A percentile compares a stretch with the other conserved stretches of the same genome.
Evolutionary conservation across 345 rosid genomes (phyloP).

Genomic region (Hypericum androsaemum): DNA sequence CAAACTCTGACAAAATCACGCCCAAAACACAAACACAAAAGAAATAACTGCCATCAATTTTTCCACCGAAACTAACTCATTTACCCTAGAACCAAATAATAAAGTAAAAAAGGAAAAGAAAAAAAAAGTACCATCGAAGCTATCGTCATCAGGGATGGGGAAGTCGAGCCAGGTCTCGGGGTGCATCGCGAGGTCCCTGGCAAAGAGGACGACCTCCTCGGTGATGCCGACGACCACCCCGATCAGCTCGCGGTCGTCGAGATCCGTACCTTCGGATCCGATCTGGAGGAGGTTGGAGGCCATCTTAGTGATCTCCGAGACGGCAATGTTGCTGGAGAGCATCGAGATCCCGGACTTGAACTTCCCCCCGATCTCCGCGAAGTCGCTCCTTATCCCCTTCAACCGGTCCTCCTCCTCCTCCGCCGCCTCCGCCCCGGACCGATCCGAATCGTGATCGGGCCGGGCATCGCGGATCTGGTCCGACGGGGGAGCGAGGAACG

Average conservation of each 20-base stretch:
- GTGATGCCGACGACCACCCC: slow-evolving; percentile 59
- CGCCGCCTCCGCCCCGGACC: slow-evolving; percentile 19
- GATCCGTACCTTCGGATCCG: slow-evolving; percentile 35
- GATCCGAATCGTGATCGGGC: not conserved
- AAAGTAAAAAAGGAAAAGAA: not conserved
- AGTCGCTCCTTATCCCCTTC: slow-evolving; percentile 52
- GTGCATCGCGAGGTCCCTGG: slow-evolving; percentile 78
- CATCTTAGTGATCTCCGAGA: slow-evolving; percentile 60
- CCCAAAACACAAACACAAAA: not conserved
- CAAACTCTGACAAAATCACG: slow-evolving; percentile 45
- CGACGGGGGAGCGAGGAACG: slow-evolving; percentile 81
- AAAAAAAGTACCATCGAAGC: slow-evolving; percentile 52
- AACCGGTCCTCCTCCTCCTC: slow-evolving; percentile 34
- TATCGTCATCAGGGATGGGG: slow-evolving; percentile 54
- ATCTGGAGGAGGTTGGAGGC: slow-evolving; percentile 46
- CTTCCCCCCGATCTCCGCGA: slow-evolving; percentile 58
- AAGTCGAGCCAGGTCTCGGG: slow-evolving; percentile 95
- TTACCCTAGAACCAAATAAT: not conserved
- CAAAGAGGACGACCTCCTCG: slow-evolving; percentile 72
- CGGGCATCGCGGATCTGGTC: slow-evolving; percentile 18
- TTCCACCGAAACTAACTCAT: not conserved
- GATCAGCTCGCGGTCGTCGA: slow-evolving; percentile 30
- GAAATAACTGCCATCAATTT: not conserved
- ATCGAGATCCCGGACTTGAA: slow-evolving; percentile 57
- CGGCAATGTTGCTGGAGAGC: slow-evolving; percentile 46